phyloP scores from a whole-genome alignment of 164 flowering plant genomes.

The grape (Vitis vinifera) region ASM3070453v1 NC_081810.1:8351501-8352000 shows the following conservation, averaged over 20 bases:
- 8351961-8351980: conserved; percentile 62
- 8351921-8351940: conserved; percentile 40
- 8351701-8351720: conserved; percentile 29
- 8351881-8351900: conserved; percentile 79
- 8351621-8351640: conserved; percentile 67
- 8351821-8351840: conserved; percentile 58
- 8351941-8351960: conserved; percentile 22
- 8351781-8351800: conserved; percentile 61
- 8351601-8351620: conserved; percentile 54
- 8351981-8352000: conserved; percentile 73
- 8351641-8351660: conserved; percentile 31
- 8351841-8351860: conserved; percentile 54
- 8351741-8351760: conserved; percentile 69
- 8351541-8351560: not conserved
- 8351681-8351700: conserved; percentile 23
- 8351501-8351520: not conserved
- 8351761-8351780: conserved; percentile 49
- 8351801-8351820: conserved; percentile 42
- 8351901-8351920: conserved; percentile 57
- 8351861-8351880: conserved; percentile 53
- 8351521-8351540: not conserved
- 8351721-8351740: conserved; percentile 49
- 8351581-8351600: conserved; percentile 45
- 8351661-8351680: conserved; percentile 26
- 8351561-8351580: conserved; percentile 47